phyloP scores from a whole-genome alignment of 805 yeast genomes.

The Zygoascus flipseniorum region DNA sequence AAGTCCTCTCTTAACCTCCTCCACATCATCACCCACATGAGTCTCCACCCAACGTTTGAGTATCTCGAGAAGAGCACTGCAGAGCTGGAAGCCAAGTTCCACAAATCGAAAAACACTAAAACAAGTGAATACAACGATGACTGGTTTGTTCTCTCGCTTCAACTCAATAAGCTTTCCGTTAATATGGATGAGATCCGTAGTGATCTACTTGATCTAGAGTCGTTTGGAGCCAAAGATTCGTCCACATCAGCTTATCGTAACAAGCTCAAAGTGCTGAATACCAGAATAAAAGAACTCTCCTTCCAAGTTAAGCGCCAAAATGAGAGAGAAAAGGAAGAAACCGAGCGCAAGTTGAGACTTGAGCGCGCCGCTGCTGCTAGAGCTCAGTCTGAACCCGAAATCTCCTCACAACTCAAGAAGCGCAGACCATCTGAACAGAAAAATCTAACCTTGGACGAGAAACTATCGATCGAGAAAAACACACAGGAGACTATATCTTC shows the following conservation, averaged over 20 bases:
- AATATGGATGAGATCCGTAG: conserved; percentile 17
- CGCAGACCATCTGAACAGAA: neutral
- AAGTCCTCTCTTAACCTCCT: neutral
- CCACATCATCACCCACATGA: neutral
- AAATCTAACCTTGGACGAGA: conserved; percentile 14
- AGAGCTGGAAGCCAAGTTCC: neutral
- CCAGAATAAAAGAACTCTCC: neutral
- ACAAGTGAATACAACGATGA: conserved; percentile 4
- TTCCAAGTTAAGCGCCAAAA: neutral
- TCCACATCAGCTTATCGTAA: neutral
- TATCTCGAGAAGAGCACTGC: neutral
- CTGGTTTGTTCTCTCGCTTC: conserved; percentile 13
- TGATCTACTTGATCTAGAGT: conserved; percentile 14
- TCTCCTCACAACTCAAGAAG: neutral
- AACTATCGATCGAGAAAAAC: conserved; percentile 22
- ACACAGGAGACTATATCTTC: conserved; percentile 40
- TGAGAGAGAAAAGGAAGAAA: neutral
- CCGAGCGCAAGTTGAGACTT: neutral
- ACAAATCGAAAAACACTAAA: neutral
- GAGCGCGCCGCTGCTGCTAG: neutral
- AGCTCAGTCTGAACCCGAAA: neutral
- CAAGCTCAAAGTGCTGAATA: neutral
- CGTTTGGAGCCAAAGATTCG: neutral
- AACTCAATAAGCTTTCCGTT: conserved; percentile 11
- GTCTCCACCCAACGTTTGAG: neutral